Percentiles rank a stretch among this genome's conserved stretches.
Conservation (phyloP, 345 rosid genomes). For the Hibiscus mutabilis region DNA sequence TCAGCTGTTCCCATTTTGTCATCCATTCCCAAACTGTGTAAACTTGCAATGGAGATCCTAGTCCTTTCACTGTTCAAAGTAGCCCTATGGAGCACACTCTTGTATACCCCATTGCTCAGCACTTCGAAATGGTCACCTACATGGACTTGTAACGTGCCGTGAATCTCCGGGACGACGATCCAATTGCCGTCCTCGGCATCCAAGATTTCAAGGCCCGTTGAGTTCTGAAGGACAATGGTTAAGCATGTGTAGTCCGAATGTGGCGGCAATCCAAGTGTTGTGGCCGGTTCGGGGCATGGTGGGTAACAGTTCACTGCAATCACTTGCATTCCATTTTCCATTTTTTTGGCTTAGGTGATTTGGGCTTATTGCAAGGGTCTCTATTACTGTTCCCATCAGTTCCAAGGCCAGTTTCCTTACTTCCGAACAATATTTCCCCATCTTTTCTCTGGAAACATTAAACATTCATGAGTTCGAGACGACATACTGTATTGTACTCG, state of each 20-base stretch:
- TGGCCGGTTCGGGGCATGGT: slow-evolving; percentile 43
- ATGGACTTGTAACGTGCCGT: slow-evolving; percentile 54
- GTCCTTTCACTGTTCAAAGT: slow-evolving; percentile 29
- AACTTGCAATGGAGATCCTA: slow-evolving; percentile 53
- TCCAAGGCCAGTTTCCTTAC: slow-evolving; percentile 35
- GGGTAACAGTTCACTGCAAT: slow-evolving; percentile 55
- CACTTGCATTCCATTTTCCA: slow-evolving; percentile 56
- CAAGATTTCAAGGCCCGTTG: slow-evolving; percentile 48
- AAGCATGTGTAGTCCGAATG: slow-evolving; percentile 63
- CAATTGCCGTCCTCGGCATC: slow-evolving; percentile 33
- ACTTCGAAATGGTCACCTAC: slow-evolving; percentile 74
- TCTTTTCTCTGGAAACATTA: slow-evolving; percentile 35
- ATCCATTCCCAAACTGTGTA: slow-evolving; percentile 60
- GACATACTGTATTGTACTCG: background rate
- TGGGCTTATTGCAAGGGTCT: slow-evolving; percentile 47
- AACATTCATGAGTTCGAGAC: background rate
- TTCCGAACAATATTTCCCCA: slow-evolving; percentile 43
- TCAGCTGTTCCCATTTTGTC: slow-evolving; percentile 49
- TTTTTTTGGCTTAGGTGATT: slow-evolving; percentile 30
- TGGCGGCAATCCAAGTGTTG: slow-evolving; percentile 47
- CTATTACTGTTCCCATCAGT: slow-evolving; percentile 38
- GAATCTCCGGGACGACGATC: slow-evolving; percentile 34
- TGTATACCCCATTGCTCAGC: slow-evolving; percentile 59
- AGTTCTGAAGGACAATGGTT: slow-evolving; percentile 48
- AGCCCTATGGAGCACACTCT: slow-evolving; percentile 50